Percentiles rank a stretch among this genome's conserved stretches.
Evolutionary conservation across 371 early-diverging fungal species (phyloP).

Genomic region (Phascolomyces articulosus): DNA sequence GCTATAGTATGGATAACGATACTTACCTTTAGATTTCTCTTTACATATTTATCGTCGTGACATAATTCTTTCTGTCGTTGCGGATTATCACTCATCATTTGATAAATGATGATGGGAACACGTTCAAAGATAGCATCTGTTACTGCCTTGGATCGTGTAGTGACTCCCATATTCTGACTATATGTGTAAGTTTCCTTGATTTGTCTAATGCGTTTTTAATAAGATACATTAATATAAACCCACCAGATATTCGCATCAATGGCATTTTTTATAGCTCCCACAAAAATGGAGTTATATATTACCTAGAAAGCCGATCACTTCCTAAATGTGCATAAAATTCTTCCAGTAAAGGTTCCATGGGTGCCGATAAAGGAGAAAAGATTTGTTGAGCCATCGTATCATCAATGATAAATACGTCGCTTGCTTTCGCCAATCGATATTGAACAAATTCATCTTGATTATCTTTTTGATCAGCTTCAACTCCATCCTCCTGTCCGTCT

Average conservation of each 20-base stretch:
- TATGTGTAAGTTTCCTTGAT: slow-evolving; percentile 54
- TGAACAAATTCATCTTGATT: slow-evolving; percentile 48
- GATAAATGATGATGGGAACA: slow-evolving; percentile 64
- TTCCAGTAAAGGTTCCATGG: slow-evolving; percentile 69
- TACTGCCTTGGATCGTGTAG: slow-evolving; percentile 55
- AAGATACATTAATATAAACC: too few species aligned
- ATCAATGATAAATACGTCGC: slow-evolving; percentile 80
- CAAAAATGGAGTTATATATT: slow-evolving; percentile 31
- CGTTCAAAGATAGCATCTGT: slow-evolving; percentile 76
- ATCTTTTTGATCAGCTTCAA: slow-evolving; percentile 13
- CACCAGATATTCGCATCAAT: too few species aligned
- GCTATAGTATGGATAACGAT: not conserved
- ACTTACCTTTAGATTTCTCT: slow-evolving; percentile 50
- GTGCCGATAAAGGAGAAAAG: slow-evolving; percentile 75
- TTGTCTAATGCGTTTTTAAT: slow-evolving; percentile 37
- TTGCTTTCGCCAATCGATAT: slow-evolving; percentile 70
- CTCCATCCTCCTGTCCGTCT: slow-evolving; percentile 12
- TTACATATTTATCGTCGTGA: slow-evolving; percentile 53
- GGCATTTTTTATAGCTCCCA: too few species aligned
- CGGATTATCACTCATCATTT: slow-evolving; percentile 74
- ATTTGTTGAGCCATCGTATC: slow-evolving; percentile 77
- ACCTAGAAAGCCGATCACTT: slow-evolving; percentile 66
- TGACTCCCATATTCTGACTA: slow-evolving; percentile 50
- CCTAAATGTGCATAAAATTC: slow-evolving; percentile 74
- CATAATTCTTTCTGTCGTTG: slow-evolving; percentile 53